Evolutionary conservation across 208 protist species (phyloP).

Genomic region (Herpetomonas tarakana): DNA sequence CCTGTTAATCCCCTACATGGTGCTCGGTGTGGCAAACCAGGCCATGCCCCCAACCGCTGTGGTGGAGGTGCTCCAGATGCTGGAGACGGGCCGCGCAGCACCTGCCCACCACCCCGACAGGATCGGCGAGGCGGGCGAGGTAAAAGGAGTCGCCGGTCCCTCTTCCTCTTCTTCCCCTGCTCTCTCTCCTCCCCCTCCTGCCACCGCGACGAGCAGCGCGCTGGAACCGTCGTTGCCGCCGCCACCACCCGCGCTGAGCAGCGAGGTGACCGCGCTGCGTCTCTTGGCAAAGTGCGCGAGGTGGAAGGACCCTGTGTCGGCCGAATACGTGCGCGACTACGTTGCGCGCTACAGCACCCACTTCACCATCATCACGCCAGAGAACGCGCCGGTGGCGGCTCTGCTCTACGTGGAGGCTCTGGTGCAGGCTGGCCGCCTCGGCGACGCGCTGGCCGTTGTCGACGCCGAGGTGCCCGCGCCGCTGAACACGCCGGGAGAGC

Average conservation of each 20-base stretch:
- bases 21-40: conserved; percentile 63
- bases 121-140: background rate
- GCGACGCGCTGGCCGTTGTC: conserved; percentile 46
- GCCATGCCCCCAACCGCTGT: conserved; percentile 49
- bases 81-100: conserved; percentile 15
- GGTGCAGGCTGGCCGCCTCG: conserved; percentile 25
- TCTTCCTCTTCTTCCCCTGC: no score
- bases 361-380: conserved; percentile 28
- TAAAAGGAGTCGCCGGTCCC: background rate
- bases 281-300: conserved; percentile 79
- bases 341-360: conserved; percentile 13
- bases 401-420: conserved; percentile 59
- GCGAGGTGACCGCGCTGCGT: conserved; percentile 64
- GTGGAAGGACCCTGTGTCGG: conserved; percentile 44
- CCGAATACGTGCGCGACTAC: conserved; percentile 41
- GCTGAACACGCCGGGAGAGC: conserved; percentile 26
- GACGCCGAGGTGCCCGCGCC: conserved; percentile 44
- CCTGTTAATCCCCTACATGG: conserved; percentile 67
- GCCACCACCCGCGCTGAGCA: conserved; percentile 47
- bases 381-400: conserved; percentile 29
- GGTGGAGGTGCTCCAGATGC: conserved; percentile 41
- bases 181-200: no score
- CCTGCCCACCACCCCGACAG: background rate
- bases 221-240: background rate
- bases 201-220: background rate